phyloP scores from a whole-genome alignment of 306 rosid species.

The Cucurbita moschata region DNA sequence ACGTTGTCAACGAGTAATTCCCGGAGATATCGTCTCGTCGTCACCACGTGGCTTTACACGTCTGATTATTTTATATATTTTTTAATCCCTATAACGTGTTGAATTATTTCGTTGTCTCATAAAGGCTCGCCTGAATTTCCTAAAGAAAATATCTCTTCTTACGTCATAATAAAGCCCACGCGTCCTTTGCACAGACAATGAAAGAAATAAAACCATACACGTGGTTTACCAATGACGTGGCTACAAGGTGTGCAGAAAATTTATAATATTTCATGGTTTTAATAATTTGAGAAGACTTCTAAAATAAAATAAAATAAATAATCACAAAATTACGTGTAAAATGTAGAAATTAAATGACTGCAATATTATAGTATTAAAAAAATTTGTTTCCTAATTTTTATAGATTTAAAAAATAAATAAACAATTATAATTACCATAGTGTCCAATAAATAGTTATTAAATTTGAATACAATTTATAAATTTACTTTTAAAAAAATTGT shows the following conservation, averaged over 20 bases:
- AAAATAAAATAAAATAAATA: too few species aligned
- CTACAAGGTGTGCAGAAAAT: background rate
- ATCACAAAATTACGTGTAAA: too few species aligned
- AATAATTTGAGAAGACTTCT: too few species aligned
- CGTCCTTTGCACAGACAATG: background rate
- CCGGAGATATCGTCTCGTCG: background rate
- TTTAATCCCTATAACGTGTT: background rate
- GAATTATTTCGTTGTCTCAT: background rate
- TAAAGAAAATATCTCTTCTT: background rate
- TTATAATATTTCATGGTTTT: background rate
- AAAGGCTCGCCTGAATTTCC: background rate
- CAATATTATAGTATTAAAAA: too few species aligned
- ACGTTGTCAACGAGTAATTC: slow-evolving; percentile 1
- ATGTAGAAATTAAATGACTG: too few species aligned
- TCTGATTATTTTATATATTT: background rate
- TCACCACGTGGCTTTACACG: background rate
- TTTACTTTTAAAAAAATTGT: too few species aligned
- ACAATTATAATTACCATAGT: too few species aligned
- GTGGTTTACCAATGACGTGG: background rate
- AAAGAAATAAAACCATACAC: background rate
- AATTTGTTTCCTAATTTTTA: too few species aligned
- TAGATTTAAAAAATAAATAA: too few species aligned
- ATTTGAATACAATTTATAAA: too few species aligned
- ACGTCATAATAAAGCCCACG: background rate
- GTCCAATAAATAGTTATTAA: too few species aligned